Conservation (phyloP, 2,329 filamentous ascomycete genomes). For the Diaporthe citri region DNA sequence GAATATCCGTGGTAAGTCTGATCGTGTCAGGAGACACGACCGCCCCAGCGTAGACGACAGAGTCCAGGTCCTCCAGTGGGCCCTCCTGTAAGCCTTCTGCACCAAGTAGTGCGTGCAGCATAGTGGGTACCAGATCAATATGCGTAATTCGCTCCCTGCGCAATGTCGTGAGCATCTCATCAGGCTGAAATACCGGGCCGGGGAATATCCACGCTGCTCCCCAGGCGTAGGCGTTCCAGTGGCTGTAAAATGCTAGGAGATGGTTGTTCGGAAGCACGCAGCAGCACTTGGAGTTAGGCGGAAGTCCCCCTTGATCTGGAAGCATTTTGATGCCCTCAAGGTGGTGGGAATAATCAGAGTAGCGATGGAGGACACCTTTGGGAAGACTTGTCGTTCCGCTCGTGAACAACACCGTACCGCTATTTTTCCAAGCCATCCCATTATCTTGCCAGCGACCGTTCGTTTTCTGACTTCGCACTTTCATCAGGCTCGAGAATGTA, state of each 20-base stretch:
- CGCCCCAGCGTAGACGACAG: conserved; percentile 1
- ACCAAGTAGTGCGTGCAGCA: conserved; percentile 9
- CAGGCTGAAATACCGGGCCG: not conserved
- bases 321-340: conserved; percentile 7
- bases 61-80: not conserved
- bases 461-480: not conserved
- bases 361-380: conserved; percentile 1
- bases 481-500: not conserved
- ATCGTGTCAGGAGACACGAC: conserved; percentile 3
- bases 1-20: not conserved
- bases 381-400: not conserved
- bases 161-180: not conserved
- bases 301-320: conserved; percentile 2
- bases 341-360: conserved; percentile 8
- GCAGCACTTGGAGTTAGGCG: not conserved
- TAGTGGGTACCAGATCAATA: not conserved
- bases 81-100: not conserved
- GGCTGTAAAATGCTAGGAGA: conserved; percentile 8
- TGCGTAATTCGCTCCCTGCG: not conserved
- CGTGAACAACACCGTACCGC: conserved; percentile 5
- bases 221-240: conserved; percentile 13
- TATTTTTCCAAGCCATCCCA: not conserved
- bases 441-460: not conserved
- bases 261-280: conserved; percentile 5
- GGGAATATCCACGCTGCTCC: conserved; percentile 12